Evolutionary conservation across 306 rosid species (phyloP), one percentile per base, ranked within the genome.

Genomic region (Hylodesmum podocarpum): DNA sequence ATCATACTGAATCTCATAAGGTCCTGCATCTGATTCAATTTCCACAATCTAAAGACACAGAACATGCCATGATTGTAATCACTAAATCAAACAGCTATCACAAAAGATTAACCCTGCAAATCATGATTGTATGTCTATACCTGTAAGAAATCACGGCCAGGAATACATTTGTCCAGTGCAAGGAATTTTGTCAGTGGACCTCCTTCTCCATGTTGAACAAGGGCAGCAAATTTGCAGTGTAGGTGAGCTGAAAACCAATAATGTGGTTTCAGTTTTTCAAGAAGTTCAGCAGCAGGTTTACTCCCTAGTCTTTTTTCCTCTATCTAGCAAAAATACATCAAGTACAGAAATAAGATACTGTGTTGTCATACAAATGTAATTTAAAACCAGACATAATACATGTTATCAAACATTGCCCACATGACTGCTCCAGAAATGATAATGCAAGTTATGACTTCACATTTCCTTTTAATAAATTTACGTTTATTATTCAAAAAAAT

Each of bases 211-310:
- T 95, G 97, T 78, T 92, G 98, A 85, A 95, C 97, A 84, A 86
- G 87, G 72, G 98, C 97, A 82, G 98, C 79, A 85, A 95, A 92
- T 79, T 89, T 95, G 88, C 97, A 95, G 76, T 92, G 98, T 78
- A 95, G 76, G 82, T 95, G 98, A 61, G 97, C 98, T 18, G 97
- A 92, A 89, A 92, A 95, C 98, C 98, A 92, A 71, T 89, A 92
- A 8, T 76, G 84, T 6, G 98, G 97, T 85, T 84, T 95, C 84
- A 95, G 64, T 82, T 90, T 92, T 78, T 86, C 93, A 65, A 95
- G 91, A 73, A 92, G 92, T 73, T 86, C 82, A 66, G 97, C 89
- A 64, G 96, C 93, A 72, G 97, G 77, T 81, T 81, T 89, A 85
- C 92, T 95, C 74, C 97, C 98, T 28, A 92, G 93, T 59, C 80